Conservation (phyloP, 2,329 filamentous ascomycete genomes). For the Acarospora socialis region DNA sequence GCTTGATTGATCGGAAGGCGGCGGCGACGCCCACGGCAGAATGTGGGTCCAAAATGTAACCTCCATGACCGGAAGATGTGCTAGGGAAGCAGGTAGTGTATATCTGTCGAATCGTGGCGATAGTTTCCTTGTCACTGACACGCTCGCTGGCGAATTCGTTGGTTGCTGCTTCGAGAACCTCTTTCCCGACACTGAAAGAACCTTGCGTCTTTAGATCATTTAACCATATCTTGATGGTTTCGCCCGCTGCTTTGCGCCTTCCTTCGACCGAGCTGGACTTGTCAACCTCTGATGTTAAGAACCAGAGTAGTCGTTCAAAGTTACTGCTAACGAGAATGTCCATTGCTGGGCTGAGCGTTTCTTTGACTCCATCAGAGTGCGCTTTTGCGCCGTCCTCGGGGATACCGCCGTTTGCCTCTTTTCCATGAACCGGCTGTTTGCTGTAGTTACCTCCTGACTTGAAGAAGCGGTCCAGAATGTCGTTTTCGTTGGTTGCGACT, state of each 20-base stretch:
- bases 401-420: slow-evolving; percentile 13
- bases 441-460: slow-evolving; percentile 68
- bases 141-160: slow-evolving; percentile 69
- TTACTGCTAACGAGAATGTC: slow-evolving; percentile 94
- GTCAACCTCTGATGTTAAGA: slow-evolving; percentile 62
- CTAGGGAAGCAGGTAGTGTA: slow-evolving; percentile 43
- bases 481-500: slow-evolving; percentile 93
- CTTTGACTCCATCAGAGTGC: slow-evolving; percentile 62
- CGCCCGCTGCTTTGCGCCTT: slow-evolving; percentile 41
- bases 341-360: slow-evolving; percentile 91
- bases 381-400: slow-evolving; percentile 43
- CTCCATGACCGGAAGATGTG: slow-evolving; percentile 32
- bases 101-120: slow-evolving; percentile 47
- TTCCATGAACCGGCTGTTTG: slow-evolving; percentile 49
- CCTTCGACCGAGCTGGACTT: slow-evolving; percentile 27
- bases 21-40: slow-evolving; percentile 76
- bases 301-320: slow-evolving; percentile 93
- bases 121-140: slow-evolving; percentile 48
- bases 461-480: slow-evolving; percentile 93
- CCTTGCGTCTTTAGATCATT: slow-evolving; percentile 65
- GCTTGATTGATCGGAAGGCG: slow-evolving; percentile 51
- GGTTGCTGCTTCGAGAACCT: slow-evolving; percentile 57
- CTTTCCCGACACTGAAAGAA: slow-evolving; percentile 65
- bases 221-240: slow-evolving; percentile 67
- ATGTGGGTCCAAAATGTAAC: slow-evolving; percentile 87